Percentiles rank a stretch among this genome's conserved stretches.
Conservation (phyloP, 169 alveolate species). For the Plasmodium cynomolgi region DNA sequence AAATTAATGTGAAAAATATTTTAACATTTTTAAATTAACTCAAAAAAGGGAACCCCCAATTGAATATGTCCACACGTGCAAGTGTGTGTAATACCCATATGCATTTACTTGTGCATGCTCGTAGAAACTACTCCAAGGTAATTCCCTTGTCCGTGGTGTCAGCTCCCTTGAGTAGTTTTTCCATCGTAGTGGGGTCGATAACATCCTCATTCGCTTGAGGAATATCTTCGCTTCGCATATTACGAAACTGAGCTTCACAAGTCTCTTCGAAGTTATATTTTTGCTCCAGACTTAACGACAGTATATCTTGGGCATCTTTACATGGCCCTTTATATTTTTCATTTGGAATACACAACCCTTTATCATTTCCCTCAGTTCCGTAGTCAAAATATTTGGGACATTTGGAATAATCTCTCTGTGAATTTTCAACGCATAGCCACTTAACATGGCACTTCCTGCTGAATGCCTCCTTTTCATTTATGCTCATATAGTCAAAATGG, state of each 20-base stretch:
- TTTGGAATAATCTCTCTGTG: conserved; percentile 68
- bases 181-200: conserved; percentile 34
- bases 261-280: conserved; percentile 64
- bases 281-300: conserved; percentile 63
- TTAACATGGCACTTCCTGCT: conserved; percentile 68
- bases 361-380: conserved; percentile 32
- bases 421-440: conserved; percentile 53
- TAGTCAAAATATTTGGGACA: conserved; percentile 64
- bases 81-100: neutral
- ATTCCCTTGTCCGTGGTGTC: conserved; percentile 38
- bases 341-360: conserved; percentile 56
- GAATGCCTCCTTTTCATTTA: conserved; percentile 50
- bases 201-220: conserved; percentile 40
- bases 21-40: neutral
- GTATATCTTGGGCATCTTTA: conserved; percentile 38
- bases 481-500: conserved; percentile 67
- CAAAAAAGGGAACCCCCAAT: neutral
- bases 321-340: conserved; percentile 73
- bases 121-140: conserved; percentile 43
- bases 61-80: neutral
- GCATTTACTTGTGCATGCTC: neutral
- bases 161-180: conserved; percentile 53
- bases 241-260: conserved; percentile 71
- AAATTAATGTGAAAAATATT: neutral
- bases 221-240: conserved; percentile 24